Percentiles rank a stretch among this genome's conserved stretches.
Evolutionary conservation across 345 rosid genomes (phyloP).

Genomic region (Hibiscus trionum): DNA sequence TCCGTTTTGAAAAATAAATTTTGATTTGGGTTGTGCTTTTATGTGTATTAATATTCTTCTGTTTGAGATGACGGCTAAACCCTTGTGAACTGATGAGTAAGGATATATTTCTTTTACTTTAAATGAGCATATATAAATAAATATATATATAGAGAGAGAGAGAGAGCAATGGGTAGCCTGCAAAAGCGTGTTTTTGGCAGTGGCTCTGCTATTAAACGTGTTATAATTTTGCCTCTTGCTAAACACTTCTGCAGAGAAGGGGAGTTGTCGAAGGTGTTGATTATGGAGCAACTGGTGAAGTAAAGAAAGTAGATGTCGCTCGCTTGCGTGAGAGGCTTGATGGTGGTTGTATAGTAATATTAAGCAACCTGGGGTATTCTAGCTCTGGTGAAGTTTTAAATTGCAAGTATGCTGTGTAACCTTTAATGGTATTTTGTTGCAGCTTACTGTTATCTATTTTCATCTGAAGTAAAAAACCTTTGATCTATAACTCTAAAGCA

Average conservation of each 20-base stretch:
- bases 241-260: conserved; percentile 52
- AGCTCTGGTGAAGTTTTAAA: conserved; percentile 94
- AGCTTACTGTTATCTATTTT: not conserved
- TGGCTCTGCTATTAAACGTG: not conserved
- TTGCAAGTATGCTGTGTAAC: conserved; percentile 71
- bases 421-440: conserved; percentile 9
- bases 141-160: not conserved
- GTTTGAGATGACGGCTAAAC: not conserved
- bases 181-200: not conserved
- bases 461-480: not conserved
- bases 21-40: not conserved
- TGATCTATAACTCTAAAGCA: not conserved
- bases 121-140: no score
- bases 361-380: conserved; percentile 91
- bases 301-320: conserved; percentile 78
- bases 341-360: conserved; percentile 65
- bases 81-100: not conserved
- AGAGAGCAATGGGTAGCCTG: no score
- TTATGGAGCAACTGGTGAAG: conserved; percentile 93
- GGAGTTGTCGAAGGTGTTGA: conserved; percentile 94
- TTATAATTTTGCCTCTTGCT: conserved; percentile 8
- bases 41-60: not conserved
- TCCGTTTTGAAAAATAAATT: not conserved
- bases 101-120: not conserved
- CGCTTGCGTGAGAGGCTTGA: conserved; percentile 87